These are phyloP conservation scores for Malassezia restricta DNA, from an alignment of 1,284 basidiomycete species.

Conservation along the genomic window DNA sequence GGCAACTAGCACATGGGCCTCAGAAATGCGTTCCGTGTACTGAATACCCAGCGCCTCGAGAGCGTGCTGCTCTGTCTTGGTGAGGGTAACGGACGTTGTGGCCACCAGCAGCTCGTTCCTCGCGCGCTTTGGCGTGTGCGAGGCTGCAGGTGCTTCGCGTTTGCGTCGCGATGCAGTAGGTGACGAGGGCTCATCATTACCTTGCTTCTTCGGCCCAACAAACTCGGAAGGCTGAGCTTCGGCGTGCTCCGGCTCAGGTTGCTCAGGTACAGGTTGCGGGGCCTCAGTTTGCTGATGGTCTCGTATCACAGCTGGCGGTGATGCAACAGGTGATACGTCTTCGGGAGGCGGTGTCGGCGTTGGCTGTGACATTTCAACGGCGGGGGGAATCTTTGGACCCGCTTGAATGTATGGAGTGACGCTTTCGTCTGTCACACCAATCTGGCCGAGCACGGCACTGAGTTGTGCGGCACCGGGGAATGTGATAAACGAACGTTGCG, in stretches of 20 bases:
- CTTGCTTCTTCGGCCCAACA: too few species aligned
- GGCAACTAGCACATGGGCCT: constrained; percentile 17
- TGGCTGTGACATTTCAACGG: too few species aligned
- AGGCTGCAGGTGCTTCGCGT: background rate
- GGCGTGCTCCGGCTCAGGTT: background rate
- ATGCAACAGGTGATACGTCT: background rate
- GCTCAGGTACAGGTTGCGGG: background rate
- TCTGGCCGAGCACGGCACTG: constrained; percentile 1
- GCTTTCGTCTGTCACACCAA: constrained; percentile 4
- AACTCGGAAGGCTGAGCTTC: background rate
- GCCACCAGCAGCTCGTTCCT: background rate
- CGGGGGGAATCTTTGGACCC: too few species aligned
- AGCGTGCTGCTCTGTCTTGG: background rate
- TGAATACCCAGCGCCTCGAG: constrained; percentile 7
- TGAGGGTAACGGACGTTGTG: constrained; percentile 16
- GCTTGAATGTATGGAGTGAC: background rate
- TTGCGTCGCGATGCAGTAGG: background rate
- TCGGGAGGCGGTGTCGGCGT: background rate
- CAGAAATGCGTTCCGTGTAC: constrained; percentile 12
- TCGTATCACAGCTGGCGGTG: background rate
- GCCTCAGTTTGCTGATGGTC: background rate
- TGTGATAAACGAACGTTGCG: constrained; percentile 13
- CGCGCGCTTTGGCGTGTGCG: constrained; percentile 2
- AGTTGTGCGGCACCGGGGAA: constrained; percentile 12
- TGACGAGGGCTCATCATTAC: background rate